Percentiles rank a stretch among this genome's conserved stretches.
Conservation (phyloP, 768 basidiomycete genomes). For the Pulveroboletus ravenelii region DNA sequence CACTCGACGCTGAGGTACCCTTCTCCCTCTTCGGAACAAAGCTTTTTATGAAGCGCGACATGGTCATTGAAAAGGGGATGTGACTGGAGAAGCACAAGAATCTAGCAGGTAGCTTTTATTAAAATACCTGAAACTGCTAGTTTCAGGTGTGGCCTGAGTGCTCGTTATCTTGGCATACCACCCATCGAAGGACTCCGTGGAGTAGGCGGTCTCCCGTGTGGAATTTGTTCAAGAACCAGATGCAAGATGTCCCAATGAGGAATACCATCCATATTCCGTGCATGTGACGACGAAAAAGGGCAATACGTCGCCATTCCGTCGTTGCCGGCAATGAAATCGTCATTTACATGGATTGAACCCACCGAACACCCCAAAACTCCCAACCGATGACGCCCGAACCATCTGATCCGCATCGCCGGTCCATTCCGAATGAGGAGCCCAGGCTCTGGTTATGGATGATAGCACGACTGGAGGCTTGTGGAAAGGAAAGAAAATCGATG, state of each 20-base stretch:
- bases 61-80: not conserved
- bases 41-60: conserved; percentile 39
- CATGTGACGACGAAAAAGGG: not conserved
- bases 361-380: conserved; percentile 3
- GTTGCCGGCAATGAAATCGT: not conserved
- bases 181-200: not conserved
- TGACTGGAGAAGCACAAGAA: not conserved
- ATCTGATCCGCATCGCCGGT: not conserved
- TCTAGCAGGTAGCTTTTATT: conserved; percentile 13
- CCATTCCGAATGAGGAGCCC: not conserved
- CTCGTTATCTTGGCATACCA: not conserved
- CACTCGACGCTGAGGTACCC: conserved; percentile 30
- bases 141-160: not conserved
- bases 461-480: too few relatives aligned
- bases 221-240: not conserved
- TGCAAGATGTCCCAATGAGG: conserved; percentile 1
- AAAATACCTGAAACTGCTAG: not conserved
- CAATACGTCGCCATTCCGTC: not conserved
- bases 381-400: conserved; percentile 4
- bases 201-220: not conserved
- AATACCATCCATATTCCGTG: not conserved
- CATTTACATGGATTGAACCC: not conserved
- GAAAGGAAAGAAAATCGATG: not conserved
- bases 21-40: conserved; percentile 47
- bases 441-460: not conserved